phyloP scores from a whole-genome alignment of 2,329 filamentous ascomycete species.

The Fusarium austroafricanum region DNA sequence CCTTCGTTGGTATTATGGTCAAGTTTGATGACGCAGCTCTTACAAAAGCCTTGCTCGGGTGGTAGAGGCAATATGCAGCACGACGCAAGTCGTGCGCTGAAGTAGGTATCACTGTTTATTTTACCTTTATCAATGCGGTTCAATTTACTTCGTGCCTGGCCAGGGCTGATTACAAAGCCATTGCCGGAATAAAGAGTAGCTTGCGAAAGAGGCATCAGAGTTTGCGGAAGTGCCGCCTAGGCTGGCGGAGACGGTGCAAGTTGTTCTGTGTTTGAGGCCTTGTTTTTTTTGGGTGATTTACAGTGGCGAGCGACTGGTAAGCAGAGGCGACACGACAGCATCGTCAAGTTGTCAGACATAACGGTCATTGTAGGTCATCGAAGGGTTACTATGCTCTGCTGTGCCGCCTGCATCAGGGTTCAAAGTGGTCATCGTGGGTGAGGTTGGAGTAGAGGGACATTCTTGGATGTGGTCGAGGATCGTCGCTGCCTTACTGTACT shows the following conservation, averaged over 20 bases:
- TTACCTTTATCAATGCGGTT: neutral
- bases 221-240: constrained; percentile 17
- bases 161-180: neutral
- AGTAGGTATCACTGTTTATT: no score
- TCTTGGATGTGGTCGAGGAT: constrained; percentile 31
- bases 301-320: constrained; percentile 22
- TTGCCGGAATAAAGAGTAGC: neutral
- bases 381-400: constrained; percentile 23
- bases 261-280: neutral
- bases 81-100: neutral
- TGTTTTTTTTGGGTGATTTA: constrained; percentile 1
- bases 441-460: constrained; percentile 20
- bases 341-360: constrained; percentile 4
- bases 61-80: no score
- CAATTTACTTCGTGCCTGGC: neutral
- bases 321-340: constrained; percentile 12
- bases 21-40: constrained; percentile 18
- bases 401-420: constrained; percentile 32
- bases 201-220: constrained; percentile 11
- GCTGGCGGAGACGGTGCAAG: constrained; percentile 7
- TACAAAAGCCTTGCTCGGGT: neutral
- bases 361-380: neutral
- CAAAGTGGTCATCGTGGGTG: constrained; percentile 24
- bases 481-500: constrained; percentile 15
- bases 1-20: neutral